These are phyloP conservation scores for Backusella morwellensis DNA, from an alignment of 192 early-diverging fungal species.

Conservation along the genomic window DNA sequence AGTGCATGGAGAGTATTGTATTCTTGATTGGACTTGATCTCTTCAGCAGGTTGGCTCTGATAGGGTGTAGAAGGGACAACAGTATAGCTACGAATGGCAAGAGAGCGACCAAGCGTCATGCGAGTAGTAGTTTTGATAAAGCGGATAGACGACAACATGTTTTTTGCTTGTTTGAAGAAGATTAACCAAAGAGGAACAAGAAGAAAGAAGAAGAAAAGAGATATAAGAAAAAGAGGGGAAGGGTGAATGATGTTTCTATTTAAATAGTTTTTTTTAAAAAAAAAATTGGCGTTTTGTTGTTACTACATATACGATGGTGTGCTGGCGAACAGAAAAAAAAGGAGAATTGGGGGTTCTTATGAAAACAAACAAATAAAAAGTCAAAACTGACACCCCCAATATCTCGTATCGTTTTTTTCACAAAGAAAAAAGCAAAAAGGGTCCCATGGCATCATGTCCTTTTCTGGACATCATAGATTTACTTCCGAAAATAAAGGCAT, in stretches of 20 bases:
- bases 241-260: not conserved
- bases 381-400: no score
- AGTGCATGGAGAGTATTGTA: constrained; percentile 17
- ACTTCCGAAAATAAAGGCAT: no score
- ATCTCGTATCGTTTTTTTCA: no score
- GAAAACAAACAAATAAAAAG: not conserved
- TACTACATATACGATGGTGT: not conserved
- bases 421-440: not conserved
- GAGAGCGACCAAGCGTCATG: not conserved
- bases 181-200: no score
- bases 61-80: constrained; percentile 24
- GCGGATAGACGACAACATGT: not conserved
- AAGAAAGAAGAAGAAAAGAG: not conserved
- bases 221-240: not conserved
- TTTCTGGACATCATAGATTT: no score
- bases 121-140: not conserved
- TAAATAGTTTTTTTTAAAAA: not conserved
- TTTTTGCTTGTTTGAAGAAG: not conserved
- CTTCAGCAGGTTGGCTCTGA: not conserved
- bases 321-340: not conserved
- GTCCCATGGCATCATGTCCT: no score
- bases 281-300: not conserved
- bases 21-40: not conserved
- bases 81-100: constrained; percentile 15
- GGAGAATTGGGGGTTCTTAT: not conserved